Base-by-base conservation (phyloP, 352 stramenopile species). In the Phytophthora cactorum region DNA sequence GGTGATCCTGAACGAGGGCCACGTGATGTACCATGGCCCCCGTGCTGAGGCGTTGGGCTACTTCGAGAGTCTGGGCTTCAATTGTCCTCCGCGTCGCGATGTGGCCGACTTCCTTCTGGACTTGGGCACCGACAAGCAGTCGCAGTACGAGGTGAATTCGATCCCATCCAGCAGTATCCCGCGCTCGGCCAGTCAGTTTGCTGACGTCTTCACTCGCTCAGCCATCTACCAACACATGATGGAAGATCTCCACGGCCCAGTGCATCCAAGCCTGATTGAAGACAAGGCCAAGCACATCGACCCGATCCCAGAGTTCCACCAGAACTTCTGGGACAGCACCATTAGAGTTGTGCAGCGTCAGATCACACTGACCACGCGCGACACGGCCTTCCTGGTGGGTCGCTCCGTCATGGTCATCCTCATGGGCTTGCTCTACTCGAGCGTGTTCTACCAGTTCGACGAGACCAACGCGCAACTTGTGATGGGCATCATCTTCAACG, bases 81-180 rank as follows among this genome's bases (percentile, higher is more conserved):
- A 66, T 10, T 87, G 78, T 59, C 78, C 81, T 32, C 69, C 73
- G 3, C 57, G 58, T 28, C 90, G 87, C 58, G 93, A 98, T 62
- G 68, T 92, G 2, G 92, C 92, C 8, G 93, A 98, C 70, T 98
- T 97, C 68, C 68, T 98, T 50, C 66, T 97, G 39, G 85, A 86
- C 27, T 36, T 89, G 6, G 74, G 72, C 6, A 87, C 80, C 0
- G 46, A 74, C 31, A 73, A 83, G 61, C 77, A 85, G 62, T 15
- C 32, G 5, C 59, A 68, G 15, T 84, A 84, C 52, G 61, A 82
- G 44, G 52, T 72, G 15, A 39, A 17, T 4, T 47, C 63, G 5
- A 27, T 53, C 8, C 2, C 49, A 12, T 53, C n/a, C n/a, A 39
- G 36, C 12, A 50, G 1, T 11, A 59, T 62, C 9, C 69, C 73